Evolutionary conservation across 2,329 filamentous ascomycete species (phyloP), one percentile per base, ranked within the genome.

Genomic region (Colletotrichum cordylinicola): DNA sequence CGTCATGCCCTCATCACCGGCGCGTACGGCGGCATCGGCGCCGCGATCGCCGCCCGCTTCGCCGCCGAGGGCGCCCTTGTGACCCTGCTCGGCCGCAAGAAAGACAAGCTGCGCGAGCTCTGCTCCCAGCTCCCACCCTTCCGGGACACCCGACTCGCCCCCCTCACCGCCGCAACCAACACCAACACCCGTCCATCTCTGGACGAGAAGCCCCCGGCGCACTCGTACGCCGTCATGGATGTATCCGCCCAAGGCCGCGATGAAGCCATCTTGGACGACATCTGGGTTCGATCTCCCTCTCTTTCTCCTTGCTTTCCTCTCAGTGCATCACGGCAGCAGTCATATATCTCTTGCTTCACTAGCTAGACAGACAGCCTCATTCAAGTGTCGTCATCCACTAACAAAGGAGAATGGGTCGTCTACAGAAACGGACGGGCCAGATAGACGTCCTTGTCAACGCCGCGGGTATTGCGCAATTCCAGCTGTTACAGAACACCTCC

Each of bases 391-490:
- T 64, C 37, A 13, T 29, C 15, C 39, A 61, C 61, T 73, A 29
- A 77, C 66, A 70, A 15, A 56, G 70, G 35, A 12, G 18, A 24
- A 8, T 43, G 29, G 10, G 21, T 33, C 35, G 58, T 12, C 43
- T 37, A 35, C 35, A 76, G 74, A 67, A 67, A 62, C 66, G 75
- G 21, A 78, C 77, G 18, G 77, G 77, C 37, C 77, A 78, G 70
- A 79, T 87, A 10, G 88, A 91, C 80, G 87, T 96, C 35, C 89
- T 98, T 2, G 89, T 98, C 78, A 98, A 98, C 81, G 94, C 94
- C 31, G 95, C 95, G 0, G 96, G 95, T 12, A 87, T 96, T 27
- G 88, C 93, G 1, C 92, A 95, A 78, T 89, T 88, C 15, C 90
- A 88, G 0, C 86, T 95, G 1, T 88, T 97, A n/a, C 85, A 91